Evolutionary conservation across 805 yeast genomes (phyloP).

Genomic region (Kazachstania africana): DNA sequence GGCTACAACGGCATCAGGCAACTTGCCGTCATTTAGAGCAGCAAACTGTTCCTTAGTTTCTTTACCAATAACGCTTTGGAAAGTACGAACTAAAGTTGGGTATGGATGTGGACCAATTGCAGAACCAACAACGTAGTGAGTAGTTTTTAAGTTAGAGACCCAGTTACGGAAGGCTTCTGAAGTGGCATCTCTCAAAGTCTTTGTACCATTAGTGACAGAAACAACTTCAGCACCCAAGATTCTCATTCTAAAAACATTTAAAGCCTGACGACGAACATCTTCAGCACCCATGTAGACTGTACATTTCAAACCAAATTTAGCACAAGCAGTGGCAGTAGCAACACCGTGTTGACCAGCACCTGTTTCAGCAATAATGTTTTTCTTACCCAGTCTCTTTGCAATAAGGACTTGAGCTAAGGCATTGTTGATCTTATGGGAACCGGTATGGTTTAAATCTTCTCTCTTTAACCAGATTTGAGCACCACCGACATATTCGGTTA

Average conservation of each 20-base stretch:
- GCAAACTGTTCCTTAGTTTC: constrained; percentile 90
- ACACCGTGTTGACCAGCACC: constrained; percentile 95
- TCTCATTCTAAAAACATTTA: constrained; percentile 95
- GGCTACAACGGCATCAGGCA: constrained; percentile 92
- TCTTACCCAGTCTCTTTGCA: constrained; percentile 71
- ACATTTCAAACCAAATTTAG: constrained; percentile 86
- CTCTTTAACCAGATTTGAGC: constrained; percentile 96
- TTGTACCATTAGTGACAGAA: constrained; percentile 88
- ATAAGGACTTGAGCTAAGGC: constrained; percentile 73
- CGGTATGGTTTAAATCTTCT: constrained; percentile 88
- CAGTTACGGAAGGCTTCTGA: constrained; percentile 93
- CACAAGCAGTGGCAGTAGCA: constrained; percentile 87
- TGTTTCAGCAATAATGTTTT: constrained; percentile 72
- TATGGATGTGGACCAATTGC: constrained; percentile 99
- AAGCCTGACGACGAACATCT: constrained; percentile 96
- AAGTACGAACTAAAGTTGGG: constrained; percentile 94
- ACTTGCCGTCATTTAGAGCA: constrained; percentile 61
- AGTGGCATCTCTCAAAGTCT: constrained; percentile 94
- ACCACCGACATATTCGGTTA: constrained; percentile 86
- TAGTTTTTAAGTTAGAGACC: constrained; percentile 77
- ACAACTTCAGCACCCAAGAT: constrained; percentile 92
- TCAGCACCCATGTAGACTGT: constrained; percentile 98
- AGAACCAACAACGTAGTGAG: constrained; percentile 94
- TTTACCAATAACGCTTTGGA: constrained; percentile 93
- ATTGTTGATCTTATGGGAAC: constrained; percentile 78